Base-by-base conservation (phyloP, 345 rosid genomes). In the Reutealis trisperma region DNA sequence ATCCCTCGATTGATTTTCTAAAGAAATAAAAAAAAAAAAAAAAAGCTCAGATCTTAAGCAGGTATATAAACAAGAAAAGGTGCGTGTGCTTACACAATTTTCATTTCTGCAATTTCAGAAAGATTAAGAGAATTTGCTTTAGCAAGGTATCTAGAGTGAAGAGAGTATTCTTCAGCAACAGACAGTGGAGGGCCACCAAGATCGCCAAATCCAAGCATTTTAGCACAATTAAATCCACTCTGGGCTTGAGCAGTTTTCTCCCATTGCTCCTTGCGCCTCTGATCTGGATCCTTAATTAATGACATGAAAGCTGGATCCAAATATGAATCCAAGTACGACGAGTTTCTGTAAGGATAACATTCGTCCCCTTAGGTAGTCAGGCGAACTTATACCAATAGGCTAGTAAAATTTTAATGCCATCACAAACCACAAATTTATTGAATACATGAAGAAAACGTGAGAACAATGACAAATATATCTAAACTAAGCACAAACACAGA, bases 261-360 rank as follows among this genome's bases (percentile, higher is more conserved):
- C 99, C 99, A 96, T 83, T 91, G 98, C 81, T 96, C 99, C 83
- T 79, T 82, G 57, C 93, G 96, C 83, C 94, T 89, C 85, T 92
- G 86, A 84, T 96, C 99, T 71, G 99, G 99, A 87, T 96, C 99
- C 87, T 92, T 96, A 37, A 91, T 91, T 76, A 91, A 80, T 13
- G 99, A 93, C 97, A 96, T 93, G 87, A 96, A 96, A 75, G 98
- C 93, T 47, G 99, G 99, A 90, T 96, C 99, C 88, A 96, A 80
- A 78, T 86, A 94, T 8, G 97, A 88, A 84, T 88, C 99, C 88
- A 92, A 83, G 82, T 89, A 86, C 52, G 91, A 71, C 19, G 98
- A 92, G 81, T 81, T 92, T 94, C 99, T 95, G 87, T 25, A 77
- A 91, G 67, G 59, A 82, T 42, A 77, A 67, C 22, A 75, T n/a